Percentiles rank a stretch among this genome's conserved stretches.
phyloP scores from a whole-genome alignment of 2,329 filamentous ascomycete species.

The Alternaria postmessia region DNA sequence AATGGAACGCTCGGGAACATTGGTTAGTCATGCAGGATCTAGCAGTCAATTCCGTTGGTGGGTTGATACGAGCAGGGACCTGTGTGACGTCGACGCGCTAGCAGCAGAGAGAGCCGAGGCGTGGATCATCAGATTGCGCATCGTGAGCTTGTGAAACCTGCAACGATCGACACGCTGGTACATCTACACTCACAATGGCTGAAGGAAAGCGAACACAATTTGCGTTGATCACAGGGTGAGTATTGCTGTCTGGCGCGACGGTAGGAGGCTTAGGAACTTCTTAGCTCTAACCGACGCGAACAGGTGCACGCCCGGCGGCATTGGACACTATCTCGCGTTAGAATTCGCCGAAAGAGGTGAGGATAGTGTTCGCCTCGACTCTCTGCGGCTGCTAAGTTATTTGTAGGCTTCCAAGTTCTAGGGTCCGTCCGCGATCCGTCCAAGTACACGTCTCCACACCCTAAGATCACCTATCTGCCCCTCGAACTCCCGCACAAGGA shows the following conservation, averaged over 20 bases:
- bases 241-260: not conserved
- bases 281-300: slow-evolving; percentile 20
- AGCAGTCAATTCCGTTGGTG: not conserved
- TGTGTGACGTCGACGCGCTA: slow-evolving; percentile 15
- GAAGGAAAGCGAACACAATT: slow-evolving; percentile 32
- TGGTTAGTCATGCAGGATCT: not conserved
- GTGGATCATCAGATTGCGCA: slow-evolving; percentile 4
- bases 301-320: slow-evolving; percentile 63
- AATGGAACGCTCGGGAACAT: not conserved
- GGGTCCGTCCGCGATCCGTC: slow-evolving; percentile 64
- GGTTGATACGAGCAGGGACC: not conserved
- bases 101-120: not conserved
- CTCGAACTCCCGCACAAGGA: slow-evolving; percentile 62
- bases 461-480: slow-evolving; percentile 63
- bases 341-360: slow-evolving; percentile 61
- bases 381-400: not conserved
- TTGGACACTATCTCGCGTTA: slow-evolving; percentile 65
- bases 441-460: slow-evolving; percentile 57
- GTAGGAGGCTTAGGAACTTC: not conserved
- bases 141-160: not conserved
- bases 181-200: slow-evolving; percentile 19
- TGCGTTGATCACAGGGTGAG: slow-evolving; percentile 51
- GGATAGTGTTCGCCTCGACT: not conserved
- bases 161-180: not conserved
- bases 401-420: slow-evolving; percentile 62